Evolutionary conservation across 331 rosid genomes (phyloP), one percentile per base, ranked within the genome.

Genomic region (Spiraea crenata): DNA sequence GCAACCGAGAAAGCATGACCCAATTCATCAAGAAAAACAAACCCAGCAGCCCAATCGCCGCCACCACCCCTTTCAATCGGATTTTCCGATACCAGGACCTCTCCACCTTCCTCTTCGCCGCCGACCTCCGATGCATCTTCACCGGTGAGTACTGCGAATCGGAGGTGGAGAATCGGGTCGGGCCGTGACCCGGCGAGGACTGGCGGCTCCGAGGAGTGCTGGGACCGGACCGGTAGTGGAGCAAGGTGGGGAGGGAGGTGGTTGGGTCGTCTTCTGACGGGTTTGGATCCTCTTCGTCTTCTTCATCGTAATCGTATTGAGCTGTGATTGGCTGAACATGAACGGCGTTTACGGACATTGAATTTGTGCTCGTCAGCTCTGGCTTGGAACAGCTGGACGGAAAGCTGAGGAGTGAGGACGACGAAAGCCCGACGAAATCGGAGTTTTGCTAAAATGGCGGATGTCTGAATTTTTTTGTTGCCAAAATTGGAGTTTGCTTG

Each of bases 1-100:
- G 99, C 0, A 95, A 74, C 56, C 89, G 81, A 13, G 57, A 41
- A 73, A 95, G 85, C 97, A 95, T 85, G 12, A 88, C 3, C 91
- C 88, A 91, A 78, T 95, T 83, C 17, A 86, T 84, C 57, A 87
- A 58, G 80, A 89, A 80, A 68, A 83, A 79, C 15, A 73, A 55
- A 75, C 79, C 82, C 20, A 87, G 78, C 76, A 91, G 61, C 52
- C 80, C 83, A 63, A 87, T 73, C 74, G 86, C 72, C 68, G 75
- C 74, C 56, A 86, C 65, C 71, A 87, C 13, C 71, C 88, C 70
- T 79, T 87, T 90, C 56, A 80, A 60, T 64, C 87, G 87, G 81
- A 77, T 91, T 72, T 82, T 81, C 34, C 81, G 83, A 65, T 65
- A 85, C 96, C 97, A 91, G 11, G 81, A 41, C 73, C 56, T 77